Evolutionary conservation across 177 flowering plant species (phyloP).

Genomic region (Vitis hybrid): DNA sequence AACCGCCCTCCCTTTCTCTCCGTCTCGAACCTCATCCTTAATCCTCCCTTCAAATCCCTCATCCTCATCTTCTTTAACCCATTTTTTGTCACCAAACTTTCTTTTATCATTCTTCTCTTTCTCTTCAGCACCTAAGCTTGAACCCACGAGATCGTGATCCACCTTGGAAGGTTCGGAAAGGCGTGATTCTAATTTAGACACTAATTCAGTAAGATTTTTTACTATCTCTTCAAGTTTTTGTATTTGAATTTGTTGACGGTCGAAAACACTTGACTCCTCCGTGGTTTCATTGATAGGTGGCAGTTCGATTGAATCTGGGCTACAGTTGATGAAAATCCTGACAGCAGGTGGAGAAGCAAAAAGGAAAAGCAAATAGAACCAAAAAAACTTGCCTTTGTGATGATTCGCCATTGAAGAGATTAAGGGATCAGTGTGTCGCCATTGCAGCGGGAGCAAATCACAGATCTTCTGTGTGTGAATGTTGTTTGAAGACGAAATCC

Average conservation of each 20-base stretch:
- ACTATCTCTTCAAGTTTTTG: slow-evolving; percentile 69
- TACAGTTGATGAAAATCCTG: slow-evolving; percentile 14
- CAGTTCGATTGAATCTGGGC: slow-evolving; percentile 6
- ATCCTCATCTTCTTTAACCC: slow-evolving; percentile 10
- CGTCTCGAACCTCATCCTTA: slow-evolving; percentile 15
- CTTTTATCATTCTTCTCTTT: not conserved
- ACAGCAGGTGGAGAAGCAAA: slow-evolving; percentile 11
- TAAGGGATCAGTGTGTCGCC: slow-evolving; percentile 5
- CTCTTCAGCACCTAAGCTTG: not conserved
- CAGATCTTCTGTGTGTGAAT: not conserved
- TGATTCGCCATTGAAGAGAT: slow-evolving; percentile 35
- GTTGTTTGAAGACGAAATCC: slow-evolving; percentile 8
- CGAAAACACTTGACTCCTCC: slow-evolving; percentile 10
- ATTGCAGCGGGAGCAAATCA: not conserved
- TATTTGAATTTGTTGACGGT: slow-evolving; percentile 51
- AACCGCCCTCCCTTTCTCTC: slow-evolving; percentile 35
- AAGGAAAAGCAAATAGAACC: slow-evolving; percentile 31
- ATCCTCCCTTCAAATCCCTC: slow-evolving; percentile 7
- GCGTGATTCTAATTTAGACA: slow-evolving; percentile 56
- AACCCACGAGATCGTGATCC: slow-evolving; percentile 10
- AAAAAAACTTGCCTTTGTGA: slow-evolving; percentile 46
- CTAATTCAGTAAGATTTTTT: slow-evolving; percentile 59
- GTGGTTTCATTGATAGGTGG: not conserved
- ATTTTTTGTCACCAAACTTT: slow-evolving; percentile 9
- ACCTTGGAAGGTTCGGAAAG: slow-evolving; percentile 25